Evolutionary conservation across 1,284 basidiomycete species (phyloP), one percentile per base, ranked within the genome.

Genomic region (Salmacisia buchloeana): DNA sequence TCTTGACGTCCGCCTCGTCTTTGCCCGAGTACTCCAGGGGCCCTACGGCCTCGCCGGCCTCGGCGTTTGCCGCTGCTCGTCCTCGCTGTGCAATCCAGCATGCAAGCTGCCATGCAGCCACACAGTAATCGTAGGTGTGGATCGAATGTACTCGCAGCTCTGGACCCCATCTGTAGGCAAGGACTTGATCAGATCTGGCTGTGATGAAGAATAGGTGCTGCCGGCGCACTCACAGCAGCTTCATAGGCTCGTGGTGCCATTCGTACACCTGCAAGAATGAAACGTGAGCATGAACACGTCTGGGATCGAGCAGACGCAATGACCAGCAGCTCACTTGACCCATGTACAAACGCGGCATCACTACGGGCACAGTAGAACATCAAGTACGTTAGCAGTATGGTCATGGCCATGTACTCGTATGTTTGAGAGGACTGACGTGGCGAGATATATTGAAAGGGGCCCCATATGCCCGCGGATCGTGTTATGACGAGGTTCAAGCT

Each of bases 391-490:
- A n/a, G n/a, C n/a, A n/a, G n/a, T n/a, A n/a, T n/a, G n/a, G n/a
- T n/a, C n/a, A n/a, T n/a, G n/a, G n/a, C n/a, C n/a, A 54, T 27
- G 10, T 25, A 29, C 29, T 9, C 49, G 29, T 13, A 65, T 63
- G 4, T 69, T 59, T 6, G 63, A 62, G n/a, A 63, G 56, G 6
- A 68, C 60, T 43, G 63, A 63, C 68, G 34, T 49, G 34, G 39
- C 7, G 49, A 54, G 6, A 54, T 31, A 15, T 67, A 65, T 46
- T 64, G 46, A 56, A 54, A 65, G 3, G 70, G 69, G 9, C 72
- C 72, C n/a, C 69, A 70, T 31, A 73, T 46, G 35, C 66, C 67
- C 23, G 72, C 70, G 1, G 69, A 71, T 7, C 71, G 63, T n/a
- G 65, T 60, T 58, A 71, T 69, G 59, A 68, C 72, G 6, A 71